A percentile compares a stretch with the other conserved stretches of the same genome.
Evolutionary conservation across 208 protist species (phyloP).

Genomic region (Leishmania gerbilli): DNA sequence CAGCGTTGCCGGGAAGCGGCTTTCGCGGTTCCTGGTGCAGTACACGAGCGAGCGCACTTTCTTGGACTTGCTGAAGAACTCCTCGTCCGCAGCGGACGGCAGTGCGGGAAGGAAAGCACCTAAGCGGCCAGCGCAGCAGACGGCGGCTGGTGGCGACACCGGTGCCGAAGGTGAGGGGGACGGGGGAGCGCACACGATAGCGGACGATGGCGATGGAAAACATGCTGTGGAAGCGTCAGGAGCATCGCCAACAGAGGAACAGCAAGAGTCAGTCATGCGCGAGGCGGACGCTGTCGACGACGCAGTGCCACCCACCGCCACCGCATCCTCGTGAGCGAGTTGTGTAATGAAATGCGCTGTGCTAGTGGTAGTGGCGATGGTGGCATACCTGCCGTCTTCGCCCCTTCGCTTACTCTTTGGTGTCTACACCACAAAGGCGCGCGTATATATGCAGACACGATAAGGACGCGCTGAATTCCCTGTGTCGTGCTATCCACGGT

Average conservation of each 20-base stretch:
- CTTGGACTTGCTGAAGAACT: slow-evolving; percentile 53
- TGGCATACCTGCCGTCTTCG: slow-evolving; percentile 23
- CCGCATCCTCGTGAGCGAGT: not conserved
- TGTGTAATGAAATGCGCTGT: not conserved
- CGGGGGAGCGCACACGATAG: not conserved
- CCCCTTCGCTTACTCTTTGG: slow-evolving; percentile 13
- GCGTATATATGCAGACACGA: slow-evolving; percentile 27
- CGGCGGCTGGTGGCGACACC: not conserved
- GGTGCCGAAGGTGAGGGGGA: not conserved
- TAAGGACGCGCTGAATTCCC: slow-evolving; percentile 33
- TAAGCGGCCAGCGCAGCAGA: not conserved
- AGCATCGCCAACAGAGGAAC: not conserved
- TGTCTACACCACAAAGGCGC: slow-evolving; percentile 29
- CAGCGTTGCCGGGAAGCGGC: slow-evolving; percentile 59
- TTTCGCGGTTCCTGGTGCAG: slow-evolving; percentile 63
- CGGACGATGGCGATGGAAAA: not conserved
- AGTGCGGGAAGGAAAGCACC: not conserved
- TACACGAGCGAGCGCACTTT: slow-evolving; percentile 83
- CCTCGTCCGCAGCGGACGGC: slow-evolving; percentile 2
- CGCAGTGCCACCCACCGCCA: not conserved
- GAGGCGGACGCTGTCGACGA: not conserved
- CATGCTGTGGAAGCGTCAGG: not conserved
- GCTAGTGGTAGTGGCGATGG: not conserved
- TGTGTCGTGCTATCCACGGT: slow-evolving; percentile 24
- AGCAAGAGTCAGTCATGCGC: not conserved